Evolutionary conservation across 2,329 filamentous ascomycete species (phyloP).

Genomic region (Venturia carpophila): DNA sequence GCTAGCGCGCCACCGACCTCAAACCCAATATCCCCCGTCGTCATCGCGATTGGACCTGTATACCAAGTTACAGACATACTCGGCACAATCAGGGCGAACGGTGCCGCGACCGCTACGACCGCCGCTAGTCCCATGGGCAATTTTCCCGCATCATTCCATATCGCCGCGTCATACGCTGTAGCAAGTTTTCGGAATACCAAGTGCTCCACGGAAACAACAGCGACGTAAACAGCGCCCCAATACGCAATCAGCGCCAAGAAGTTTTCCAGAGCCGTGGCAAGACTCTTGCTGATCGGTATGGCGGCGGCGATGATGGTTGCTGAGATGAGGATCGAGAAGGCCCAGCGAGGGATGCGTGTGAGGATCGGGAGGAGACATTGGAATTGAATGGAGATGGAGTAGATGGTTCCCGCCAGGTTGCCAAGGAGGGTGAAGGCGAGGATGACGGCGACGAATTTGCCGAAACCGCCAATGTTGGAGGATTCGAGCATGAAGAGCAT

Average conservation of each 20-base stretch:
- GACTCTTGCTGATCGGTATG: conserved; percentile 57
- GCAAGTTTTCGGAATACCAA: conserved; percentile 27
- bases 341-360: conserved; percentile 47
- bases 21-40: conserved; percentile 2
- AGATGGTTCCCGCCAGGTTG: conserved; percentile 53
- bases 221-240: conserved; percentile 27
- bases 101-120: conserved; percentile 28
- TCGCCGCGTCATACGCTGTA: conserved; percentile 27
- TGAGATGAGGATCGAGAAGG: conserved; percentile 10
- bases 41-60: conserved; percentile 23
- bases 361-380: conserved; percentile 54
- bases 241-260: conserved; percentile 27
- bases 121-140: conserved; percentile 31
- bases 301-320: conserved; percentile 42
- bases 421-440: conserved; percentile 51
- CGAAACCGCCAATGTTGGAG: conserved; percentile 43
- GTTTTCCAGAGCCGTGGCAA: conserved; percentile 25
- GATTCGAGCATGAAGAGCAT: conserved; percentile 50
- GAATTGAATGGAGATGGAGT: conserved; percentile 57
- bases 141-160: conserved; percentile 26
- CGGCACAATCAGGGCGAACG: conserved; percentile 29
- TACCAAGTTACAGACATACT: conserved; percentile 32
- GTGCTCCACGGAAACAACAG: conserved; percentile 24
- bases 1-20: neutral
- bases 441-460: conserved; percentile 54